Conservation (phyloP, 164 flowering plant species). For the Buxus sempervirens region DNA sequence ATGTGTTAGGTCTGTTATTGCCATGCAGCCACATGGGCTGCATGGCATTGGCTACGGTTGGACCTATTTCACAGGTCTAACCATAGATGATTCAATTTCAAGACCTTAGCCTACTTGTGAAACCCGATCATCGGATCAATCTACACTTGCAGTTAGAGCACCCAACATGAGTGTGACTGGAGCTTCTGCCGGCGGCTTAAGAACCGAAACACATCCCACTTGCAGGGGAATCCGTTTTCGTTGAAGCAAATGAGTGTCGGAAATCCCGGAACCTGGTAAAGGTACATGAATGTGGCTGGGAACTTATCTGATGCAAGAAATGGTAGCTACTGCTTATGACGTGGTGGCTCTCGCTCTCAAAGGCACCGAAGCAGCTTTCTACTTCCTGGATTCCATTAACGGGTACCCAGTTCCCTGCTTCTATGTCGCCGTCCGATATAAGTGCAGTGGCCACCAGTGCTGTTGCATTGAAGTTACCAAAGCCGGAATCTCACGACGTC, state of each 20-base stretch:
- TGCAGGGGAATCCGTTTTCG: constrained; percentile 64
- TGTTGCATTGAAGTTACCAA: too few species aligned
- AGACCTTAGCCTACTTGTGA: neutral
- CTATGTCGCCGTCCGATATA: too few species aligned
- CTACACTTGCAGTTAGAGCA: neutral
- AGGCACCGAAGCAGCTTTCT: constrained; percentile 48
- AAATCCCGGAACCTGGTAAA: constrained; percentile 70
- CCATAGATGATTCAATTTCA: neutral
- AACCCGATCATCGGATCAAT: neutral
- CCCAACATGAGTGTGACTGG: constrained; percentile 1
- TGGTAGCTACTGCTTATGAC: constrained; percentile 84
- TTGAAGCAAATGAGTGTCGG: constrained; percentile 79
- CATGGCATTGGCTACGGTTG: neutral
- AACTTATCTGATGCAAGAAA: constrained; percentile 60
- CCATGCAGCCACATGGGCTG: too few species aligned
- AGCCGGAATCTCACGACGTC: too few species aligned
- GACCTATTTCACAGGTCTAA: constrained; percentile 18
- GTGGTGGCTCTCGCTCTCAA: constrained; percentile 66
- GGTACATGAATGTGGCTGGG: constrained; percentile 74
- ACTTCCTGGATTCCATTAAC: constrained; percentile 43
- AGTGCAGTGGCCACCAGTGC: too few species aligned
- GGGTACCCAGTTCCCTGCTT: constrained; percentile 42
- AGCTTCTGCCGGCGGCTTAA: neutral
- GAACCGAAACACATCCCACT: constrained; percentile 28
- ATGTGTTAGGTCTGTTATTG: too few species aligned